Conservation (phyloP, 192 early-diverging fungal genomes). For the Coemansia sp. region DNA sequence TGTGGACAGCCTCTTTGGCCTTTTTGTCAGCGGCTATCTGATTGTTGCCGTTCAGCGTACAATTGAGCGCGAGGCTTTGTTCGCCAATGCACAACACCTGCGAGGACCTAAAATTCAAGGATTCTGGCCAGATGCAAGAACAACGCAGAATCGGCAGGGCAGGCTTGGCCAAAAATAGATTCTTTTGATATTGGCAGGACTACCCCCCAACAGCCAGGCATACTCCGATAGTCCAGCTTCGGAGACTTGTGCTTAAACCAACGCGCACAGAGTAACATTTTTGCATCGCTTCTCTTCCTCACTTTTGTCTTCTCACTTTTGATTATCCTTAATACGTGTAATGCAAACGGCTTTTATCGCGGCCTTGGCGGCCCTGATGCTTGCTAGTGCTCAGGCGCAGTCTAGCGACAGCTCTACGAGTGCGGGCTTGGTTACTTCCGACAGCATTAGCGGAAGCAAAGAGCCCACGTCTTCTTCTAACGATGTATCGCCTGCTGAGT, state of each 20-base stretch:
- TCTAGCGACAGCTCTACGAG: neutral
- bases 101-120: neutral
- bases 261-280: neutral
- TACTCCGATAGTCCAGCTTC: neutral
- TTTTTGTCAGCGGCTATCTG: neutral
- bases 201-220: neutral
- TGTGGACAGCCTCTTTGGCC: neutral
- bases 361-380: neutral
- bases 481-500: neutral
- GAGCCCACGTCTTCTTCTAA: neutral
- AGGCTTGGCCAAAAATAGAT: conserved; percentile 1
- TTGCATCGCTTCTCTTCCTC: neutral
- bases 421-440: neutral
- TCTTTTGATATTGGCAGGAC: neutral
- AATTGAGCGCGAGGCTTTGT: neutral
- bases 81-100: neutral
- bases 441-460: neutral
- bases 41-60: neutral
- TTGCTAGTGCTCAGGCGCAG: neutral
- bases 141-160: neutral
- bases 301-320: neutral
- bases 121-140: neutral
- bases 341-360: neutral
- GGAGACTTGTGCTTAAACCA: neutral
- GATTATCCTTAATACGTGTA: neutral